Percentiles rank a stretch among this genome's conserved stretches.
These are phyloP conservation scores for Gossypium mustelinum DNA, from an alignment of 345 rosid species.

Conservation along the genomic window DNA sequence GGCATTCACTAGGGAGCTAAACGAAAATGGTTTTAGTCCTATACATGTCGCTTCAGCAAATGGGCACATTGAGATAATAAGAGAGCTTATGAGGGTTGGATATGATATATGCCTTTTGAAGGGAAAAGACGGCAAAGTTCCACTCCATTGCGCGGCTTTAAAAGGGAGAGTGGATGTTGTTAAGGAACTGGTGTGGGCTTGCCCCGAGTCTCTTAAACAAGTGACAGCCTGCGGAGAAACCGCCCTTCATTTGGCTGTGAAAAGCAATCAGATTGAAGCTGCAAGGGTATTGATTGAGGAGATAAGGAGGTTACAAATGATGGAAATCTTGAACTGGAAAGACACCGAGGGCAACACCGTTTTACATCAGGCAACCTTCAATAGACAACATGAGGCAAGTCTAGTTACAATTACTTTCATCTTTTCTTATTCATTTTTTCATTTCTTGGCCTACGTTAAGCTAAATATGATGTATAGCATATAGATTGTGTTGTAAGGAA, in stretches of 20 bases:
- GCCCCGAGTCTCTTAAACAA: slow-evolving; percentile 22
- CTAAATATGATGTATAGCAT: too few relatives aligned
- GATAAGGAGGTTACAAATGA: slow-evolving; percentile 23
- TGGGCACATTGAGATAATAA: slow-evolving; percentile 24
- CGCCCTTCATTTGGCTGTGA: slow-evolving; percentile 34
- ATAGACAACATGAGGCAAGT: slow-evolving; percentile 34
- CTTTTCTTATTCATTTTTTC: neutral
- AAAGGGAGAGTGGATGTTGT: slow-evolving; percentile 29
- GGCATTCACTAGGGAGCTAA: slow-evolving; percentile 24
- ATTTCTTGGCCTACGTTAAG: neutral
- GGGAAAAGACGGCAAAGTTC: slow-evolving; percentile 34
- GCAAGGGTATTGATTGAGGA: slow-evolving; percentile 24
- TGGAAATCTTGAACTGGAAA: slow-evolving; percentile 23
- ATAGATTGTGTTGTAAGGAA: too few relatives aligned
- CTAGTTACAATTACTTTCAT: neutral
- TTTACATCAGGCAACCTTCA: slow-evolving; percentile 30
- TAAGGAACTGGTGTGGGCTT: slow-evolving; percentile 27
- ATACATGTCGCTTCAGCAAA: slow-evolving; percentile 29
- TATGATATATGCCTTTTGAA: slow-evolving; percentile 31
- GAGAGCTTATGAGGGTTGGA: slow-evolving; percentile 28
- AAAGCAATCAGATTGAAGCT: slow-evolving; percentile 27
- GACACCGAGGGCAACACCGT: slow-evolving; percentile 30
- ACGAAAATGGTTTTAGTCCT: slow-evolving; percentile 30
- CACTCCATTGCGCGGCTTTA: slow-evolving; percentile 36
- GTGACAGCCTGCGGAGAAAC: slow-evolving; percentile 32